Percentiles rank a stretch among this genome's conserved stretches.
Conservation (phyloP, 192 early-diverging fungal species). For the Spinellus fusiger region DNA sequence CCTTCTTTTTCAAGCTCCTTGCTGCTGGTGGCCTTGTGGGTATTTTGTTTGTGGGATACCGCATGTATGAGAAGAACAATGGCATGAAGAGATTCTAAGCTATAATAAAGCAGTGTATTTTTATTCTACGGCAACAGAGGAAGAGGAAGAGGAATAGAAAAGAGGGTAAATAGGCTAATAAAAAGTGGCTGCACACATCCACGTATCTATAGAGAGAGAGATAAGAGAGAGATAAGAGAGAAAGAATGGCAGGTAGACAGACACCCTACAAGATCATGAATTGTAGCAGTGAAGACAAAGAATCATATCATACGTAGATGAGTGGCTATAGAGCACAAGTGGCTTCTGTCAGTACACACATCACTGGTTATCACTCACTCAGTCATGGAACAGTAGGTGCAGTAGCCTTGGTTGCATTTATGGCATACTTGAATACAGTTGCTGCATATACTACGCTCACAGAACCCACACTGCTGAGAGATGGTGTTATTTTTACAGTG, state of each 20-base stretch:
- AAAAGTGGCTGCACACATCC: no score
- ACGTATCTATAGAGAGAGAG: no score
- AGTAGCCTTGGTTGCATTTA: conserved; percentile 5
- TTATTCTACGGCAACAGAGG: no score
- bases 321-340: not conserved
- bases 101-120: no score
- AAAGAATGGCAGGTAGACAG: no score
- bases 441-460: conserved; percentile 11
- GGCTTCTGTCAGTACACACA: not conserved
- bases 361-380: conserved; percentile 10
- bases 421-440: conserved; percentile 8
- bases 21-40: conserved; percentile 25
- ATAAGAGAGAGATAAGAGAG: no score
- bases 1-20: conserved; percentile 21
- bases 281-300: no score
- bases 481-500: not conserved
- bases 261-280: no score
- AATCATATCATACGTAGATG: no score
- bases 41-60: conserved; percentile 24
- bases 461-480: conserved; percentile 9
- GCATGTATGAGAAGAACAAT: conserved; percentile 22
- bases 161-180: no score
- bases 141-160: no score
- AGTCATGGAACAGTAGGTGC: conserved; percentile 7
- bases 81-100: conserved; percentile 25